Evolutionary conservation across 495 filamentous ascomycete genomes (phyloP).

Genomic region (Chaetomium cochliodes): DNA sequence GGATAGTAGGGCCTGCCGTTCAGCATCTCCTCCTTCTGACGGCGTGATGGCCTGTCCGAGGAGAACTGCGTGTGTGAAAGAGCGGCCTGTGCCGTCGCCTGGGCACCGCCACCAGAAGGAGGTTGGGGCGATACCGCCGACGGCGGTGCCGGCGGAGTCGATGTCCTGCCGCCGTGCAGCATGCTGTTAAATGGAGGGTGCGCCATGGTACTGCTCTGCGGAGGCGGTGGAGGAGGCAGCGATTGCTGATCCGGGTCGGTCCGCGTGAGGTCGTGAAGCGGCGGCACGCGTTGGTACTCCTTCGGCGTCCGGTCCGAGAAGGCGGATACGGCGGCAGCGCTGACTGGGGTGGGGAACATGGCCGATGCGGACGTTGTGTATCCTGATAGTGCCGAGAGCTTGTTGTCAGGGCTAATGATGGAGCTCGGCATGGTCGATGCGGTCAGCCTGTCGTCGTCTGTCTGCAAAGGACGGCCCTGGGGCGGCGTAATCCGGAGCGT

Average conservation of each 20-base stretch:
- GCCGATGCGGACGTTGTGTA: conserved; percentile 43
- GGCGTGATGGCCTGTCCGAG: conserved; percentile 44
- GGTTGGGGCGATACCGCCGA: conserved; percentile 33
- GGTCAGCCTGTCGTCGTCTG: conserved; percentile 51
- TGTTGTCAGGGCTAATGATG: conserved; percentile 53
- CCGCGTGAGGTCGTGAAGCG: conserved; percentile 53
- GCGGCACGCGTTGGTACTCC: conserved; percentile 54
- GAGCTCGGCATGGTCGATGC: conserved; percentile 53
- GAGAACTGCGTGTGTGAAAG: conserved; percentile 53
- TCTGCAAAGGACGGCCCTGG: conserved; percentile 48
- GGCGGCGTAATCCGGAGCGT: conserved; percentile 55
- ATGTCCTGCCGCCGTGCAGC: conserved; percentile 49
- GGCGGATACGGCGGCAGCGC: conserved; percentile 43
- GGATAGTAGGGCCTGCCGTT: conserved; percentile 76
- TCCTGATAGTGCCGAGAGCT: conserved; percentile 51
- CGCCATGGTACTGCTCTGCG: conserved; percentile 28
- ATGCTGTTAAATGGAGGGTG: conserved; percentile 37
- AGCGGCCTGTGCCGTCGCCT: conserved; percentile 61
- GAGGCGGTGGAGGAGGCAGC: conserved; percentile 26
- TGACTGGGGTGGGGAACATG: conserved; percentile 55
- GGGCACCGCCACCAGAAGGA: conserved; percentile 39
- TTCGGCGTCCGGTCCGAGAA: conserved; percentile 51
- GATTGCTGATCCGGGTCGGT: conserved; percentile 44
- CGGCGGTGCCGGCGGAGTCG: conserved; percentile 40
- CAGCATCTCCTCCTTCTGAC: conserved; percentile 95